A percentile compares a stretch with the other conserved stretches of the same genome.
phyloP scores from a whole-genome alignment of 768 basidiomycete species.

The Rhizopogon vesiculosus region DNA sequence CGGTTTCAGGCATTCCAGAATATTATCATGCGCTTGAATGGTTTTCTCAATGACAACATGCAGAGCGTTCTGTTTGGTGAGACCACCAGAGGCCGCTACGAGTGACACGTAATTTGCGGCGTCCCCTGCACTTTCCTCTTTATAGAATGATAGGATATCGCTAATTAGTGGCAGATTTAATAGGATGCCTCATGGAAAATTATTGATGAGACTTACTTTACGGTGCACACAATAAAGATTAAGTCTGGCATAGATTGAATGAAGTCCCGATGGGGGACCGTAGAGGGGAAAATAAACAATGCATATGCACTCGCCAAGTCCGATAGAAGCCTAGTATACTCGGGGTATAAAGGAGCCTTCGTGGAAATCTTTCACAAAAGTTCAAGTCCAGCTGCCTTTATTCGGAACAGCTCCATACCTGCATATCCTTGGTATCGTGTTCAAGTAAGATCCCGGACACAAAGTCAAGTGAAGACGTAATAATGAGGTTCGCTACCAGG shows the following conservation, averaged over 20 bases:
- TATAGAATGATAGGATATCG: constrained; percentile 37
- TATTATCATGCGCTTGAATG: constrained; percentile 15
- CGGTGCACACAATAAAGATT: constrained; percentile 20
- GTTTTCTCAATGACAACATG: constrained; percentile 20
- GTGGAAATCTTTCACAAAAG: too few species aligned
- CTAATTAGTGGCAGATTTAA: constrained; percentile 10
- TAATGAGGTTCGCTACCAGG: constrained; percentile 25
- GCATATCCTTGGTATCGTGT: constrained; percentile 16
- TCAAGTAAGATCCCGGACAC: constrained; percentile 27
- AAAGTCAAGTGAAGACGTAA: constrained; percentile 28
- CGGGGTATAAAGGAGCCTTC: constrained; percentile 11
- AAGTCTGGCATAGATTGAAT: constrained; percentile 29
- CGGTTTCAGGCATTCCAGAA: constrained; percentile 19
- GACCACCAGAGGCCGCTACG: constrained; percentile 17
- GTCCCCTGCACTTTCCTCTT: constrained; percentile 35
- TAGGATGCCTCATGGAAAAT: not conserved
- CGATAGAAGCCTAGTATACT: constrained; percentile 14
- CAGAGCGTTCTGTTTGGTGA: constrained; percentile 24
- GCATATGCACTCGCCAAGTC: constrained; percentile 27
- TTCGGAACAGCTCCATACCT: too few species aligned
- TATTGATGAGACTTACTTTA: constrained; percentile 24
- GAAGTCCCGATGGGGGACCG: constrained; percentile 23
- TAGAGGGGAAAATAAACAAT: constrained; percentile 27
- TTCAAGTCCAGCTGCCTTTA: too few species aligned
- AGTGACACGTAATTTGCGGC: constrained; percentile 31